Evolutionary conservation across 1,284 basidiomycete genomes (phyloP).

Genomic region (Phylloporus sp.): DNA sequence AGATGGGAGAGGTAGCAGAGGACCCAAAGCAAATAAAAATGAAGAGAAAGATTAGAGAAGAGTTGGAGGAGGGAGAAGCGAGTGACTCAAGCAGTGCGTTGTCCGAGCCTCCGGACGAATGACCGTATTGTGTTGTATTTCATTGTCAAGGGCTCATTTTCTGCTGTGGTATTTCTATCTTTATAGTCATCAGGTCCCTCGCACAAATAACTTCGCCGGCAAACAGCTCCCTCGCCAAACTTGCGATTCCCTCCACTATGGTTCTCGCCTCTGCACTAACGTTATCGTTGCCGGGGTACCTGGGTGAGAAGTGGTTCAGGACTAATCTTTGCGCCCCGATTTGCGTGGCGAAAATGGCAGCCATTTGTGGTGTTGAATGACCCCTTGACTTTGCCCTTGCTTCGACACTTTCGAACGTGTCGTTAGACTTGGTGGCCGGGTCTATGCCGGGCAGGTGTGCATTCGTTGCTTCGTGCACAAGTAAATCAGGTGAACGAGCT

Average conservation of each 20-base stretch:
- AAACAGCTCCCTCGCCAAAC: slow-evolving; percentile 57
- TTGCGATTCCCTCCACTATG: slow-evolving; percentile 65
- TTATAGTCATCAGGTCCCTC: slow-evolving; percentile 71
- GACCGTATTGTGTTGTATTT: slow-evolving; percentile 18
- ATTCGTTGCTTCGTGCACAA: slow-evolving; percentile 92
- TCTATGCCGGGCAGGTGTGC: slow-evolving; percentile 80
- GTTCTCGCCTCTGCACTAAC: slow-evolving; percentile 48
- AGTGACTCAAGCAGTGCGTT: slow-evolving; percentile 76
- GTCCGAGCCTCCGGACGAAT: slow-evolving; percentile 64
- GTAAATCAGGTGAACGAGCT: slow-evolving; percentile 64
- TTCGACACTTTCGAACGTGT: slow-evolving; percentile 68
- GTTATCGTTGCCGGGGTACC: slow-evolving; percentile 61
- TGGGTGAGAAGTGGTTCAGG: slow-evolving; percentile 86
- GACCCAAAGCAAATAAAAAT: slow-evolving; percentile 52
- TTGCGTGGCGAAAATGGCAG: slow-evolving; percentile 77
- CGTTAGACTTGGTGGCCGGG: slow-evolving; percentile 54
- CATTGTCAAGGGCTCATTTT: slow-evolving; percentile 19
- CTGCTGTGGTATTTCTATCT: slow-evolving; percentile 55
- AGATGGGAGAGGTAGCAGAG: slow-evolving; percentile 86
- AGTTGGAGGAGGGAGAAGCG: slow-evolving; percentile 83
- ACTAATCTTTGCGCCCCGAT: slow-evolving; percentile 71
- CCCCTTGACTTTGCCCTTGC: slow-evolving; percentile 77
- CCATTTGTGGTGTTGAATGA: slow-evolving; percentile 93
- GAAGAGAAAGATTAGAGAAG: slow-evolving; percentile 63
- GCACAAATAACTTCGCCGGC: slow-evolving; percentile 64